Conservation (phyloP, 139 green algal genomes). For the Chlamydomonas urium region DNA sequence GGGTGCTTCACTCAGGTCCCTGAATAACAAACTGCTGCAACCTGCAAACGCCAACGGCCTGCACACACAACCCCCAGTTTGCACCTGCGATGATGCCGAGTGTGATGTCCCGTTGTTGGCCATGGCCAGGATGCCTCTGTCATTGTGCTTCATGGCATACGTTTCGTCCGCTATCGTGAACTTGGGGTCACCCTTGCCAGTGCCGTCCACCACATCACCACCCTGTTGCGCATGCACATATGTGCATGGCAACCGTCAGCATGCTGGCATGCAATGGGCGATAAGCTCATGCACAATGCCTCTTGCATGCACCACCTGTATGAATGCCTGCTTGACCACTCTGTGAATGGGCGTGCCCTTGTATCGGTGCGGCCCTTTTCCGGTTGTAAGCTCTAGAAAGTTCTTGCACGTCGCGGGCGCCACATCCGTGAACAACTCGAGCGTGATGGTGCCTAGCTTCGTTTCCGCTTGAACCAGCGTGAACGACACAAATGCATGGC, state of each 20-base stretch:
- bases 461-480: not conserved
- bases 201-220: conserved; percentile 41
- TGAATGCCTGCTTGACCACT: conserved; percentile 26
- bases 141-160: conserved; percentile 37
- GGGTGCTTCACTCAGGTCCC: no score
- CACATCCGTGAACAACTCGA: conserved; percentile 23
- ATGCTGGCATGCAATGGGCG: not conserved
- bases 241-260: no score
- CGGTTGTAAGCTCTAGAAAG: conserved; percentile 14
- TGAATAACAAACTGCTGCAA: no score
- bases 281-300: not conserved
- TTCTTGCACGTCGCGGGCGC: conserved; percentile 22
- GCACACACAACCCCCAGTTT: not conserved
- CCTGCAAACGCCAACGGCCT: no score
- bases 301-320: conserved; percentile 9
- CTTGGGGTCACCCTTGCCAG: conserved; percentile 37
- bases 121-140: conserved; percentile 34
- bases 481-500: conserved; percentile 8
- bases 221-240: conserved; percentile 17
- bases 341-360: conserved; percentile 21
- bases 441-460: conserved; percentile 13
- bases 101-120: conserved; percentile 30
- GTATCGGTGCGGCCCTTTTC: conserved; percentile 11
- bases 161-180: conserved; percentile 39
- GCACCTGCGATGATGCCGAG: conserved; percentile 26